Evolutionary conservation across 257 asterid genomes (phyloP).

Genomic region (Perilla frutescens): DNA sequence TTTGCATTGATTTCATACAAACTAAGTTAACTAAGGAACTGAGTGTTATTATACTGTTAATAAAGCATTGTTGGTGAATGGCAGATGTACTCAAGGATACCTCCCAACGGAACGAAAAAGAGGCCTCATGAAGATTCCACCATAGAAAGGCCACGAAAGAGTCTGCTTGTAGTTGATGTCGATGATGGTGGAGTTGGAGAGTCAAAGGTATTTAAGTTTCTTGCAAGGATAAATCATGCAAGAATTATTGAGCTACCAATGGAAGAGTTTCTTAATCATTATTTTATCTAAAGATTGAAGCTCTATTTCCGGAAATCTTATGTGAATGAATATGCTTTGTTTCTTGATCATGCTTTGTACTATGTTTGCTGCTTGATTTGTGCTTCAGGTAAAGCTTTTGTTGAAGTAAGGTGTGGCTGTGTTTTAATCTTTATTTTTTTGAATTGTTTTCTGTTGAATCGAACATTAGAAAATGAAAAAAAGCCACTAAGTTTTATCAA

Average conservation of each 20-base stretch:
- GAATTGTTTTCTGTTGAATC: neutral
- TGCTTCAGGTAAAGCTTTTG: neutral
- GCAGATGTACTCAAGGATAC: constrained; percentile 46
- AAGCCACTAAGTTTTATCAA: neutral
- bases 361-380: neutral
- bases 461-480: neutral
- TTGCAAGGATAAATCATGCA: neutral
- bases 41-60: constrained; percentile 3
- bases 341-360: neutral
- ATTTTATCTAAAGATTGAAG: neutral
- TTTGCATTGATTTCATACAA: constrained; percentile 7
- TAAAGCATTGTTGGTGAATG: constrained; percentile 29
- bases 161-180: neutral
- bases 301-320: neutral
- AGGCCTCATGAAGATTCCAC: constrained; percentile 44
- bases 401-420: neutral
- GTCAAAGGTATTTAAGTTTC: constrained; percentile 34
- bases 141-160: constrained; percentile 39
- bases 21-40: neutral
- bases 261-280: neutral
- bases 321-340: neutral
- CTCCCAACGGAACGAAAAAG: constrained; percentile 38
- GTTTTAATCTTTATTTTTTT: too few relatives aligned
- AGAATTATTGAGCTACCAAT: neutral
- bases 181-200: constrained; percentile 19